Base-by-base conservation (phyloP, 495 filamentous ascomycete species). In the Penicillium desertorum region DNA sequence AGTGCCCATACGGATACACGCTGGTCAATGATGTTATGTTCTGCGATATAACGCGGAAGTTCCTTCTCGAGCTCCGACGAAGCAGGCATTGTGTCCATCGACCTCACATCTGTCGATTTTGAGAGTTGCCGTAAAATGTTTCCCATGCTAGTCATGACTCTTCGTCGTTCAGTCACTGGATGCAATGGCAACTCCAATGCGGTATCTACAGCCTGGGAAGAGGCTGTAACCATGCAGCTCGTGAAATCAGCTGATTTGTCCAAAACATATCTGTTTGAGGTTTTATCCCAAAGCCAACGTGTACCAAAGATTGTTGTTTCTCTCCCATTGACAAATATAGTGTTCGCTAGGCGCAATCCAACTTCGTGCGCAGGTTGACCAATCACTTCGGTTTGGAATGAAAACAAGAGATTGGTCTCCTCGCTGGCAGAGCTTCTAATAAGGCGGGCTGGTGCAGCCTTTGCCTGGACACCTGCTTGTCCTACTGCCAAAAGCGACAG, bases 1-100 rank as follows among this genome's bases (percentile, higher is more conserved):
- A 93, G 73, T 16, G 90, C 92, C 91, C 91, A 95, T 4, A 94
- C 86, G 8, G 79, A 79, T 3, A 90, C 77, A 32, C 82, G 71
- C 59, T 67, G 75, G 48, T 71, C 74, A 25, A 63, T 59, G 19
- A 83, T 77, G 16, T 71, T 62, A 37, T 75, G 67, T 47, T 76
- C 68, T 23, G 74, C 65, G 41, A 91, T 83, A 39, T 89, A 81
- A 5, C 69, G 72, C 2, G 83, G 80, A 32, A 96, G 82, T 16
- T 80, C 71, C 23, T 68, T 69, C 61, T 96, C 91, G 17, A 96
- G 71, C 67, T 96, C 90, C 25, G 79, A 73, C 1, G 89, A 93
- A 41, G 92, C 91, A 14, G 90, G 88, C 37, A 81, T 78, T 9
- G 74, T 58, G 34, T 72, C 64, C 11, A 67, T 69, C 29, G 79